These are phyloP conservation scores for Xylaria longipes DNA, from an alignment of 495 filamentous ascomycete species.

Conservation along the genomic window DNA sequence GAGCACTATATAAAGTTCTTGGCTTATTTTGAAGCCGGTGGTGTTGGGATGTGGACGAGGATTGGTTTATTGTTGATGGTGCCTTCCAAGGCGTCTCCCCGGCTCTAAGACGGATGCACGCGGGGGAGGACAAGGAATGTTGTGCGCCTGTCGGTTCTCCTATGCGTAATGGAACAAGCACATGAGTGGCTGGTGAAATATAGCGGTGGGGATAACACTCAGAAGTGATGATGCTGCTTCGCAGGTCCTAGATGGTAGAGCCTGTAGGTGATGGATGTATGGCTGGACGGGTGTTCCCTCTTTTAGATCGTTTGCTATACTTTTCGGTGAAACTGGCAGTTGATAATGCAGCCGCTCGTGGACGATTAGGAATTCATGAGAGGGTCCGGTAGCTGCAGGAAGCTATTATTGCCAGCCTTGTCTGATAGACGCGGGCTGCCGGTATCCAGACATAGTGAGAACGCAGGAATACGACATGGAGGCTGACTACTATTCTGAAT, in stretches of 20 bases:
- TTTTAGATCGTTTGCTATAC: not conserved
- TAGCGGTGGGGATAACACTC: not conserved
- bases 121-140: constrained; percentile 5
- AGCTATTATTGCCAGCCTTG: not conserved
- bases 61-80: not conserved
- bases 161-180: not conserved
- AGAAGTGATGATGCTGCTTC: not conserved
- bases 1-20: not conserved
- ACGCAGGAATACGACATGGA: not conserved
- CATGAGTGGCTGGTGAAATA: not conserved
- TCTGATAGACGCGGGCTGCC: not conserved
- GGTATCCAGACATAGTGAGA: not conserved
- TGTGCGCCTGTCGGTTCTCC: not conserved
- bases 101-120: not conserved
- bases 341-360: not conserved
- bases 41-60: not conserved
- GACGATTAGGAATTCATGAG: not conserved
- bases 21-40: constrained; percentile 13
- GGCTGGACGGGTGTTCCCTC: not conserved
- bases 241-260: not conserved
- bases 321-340: not conserved
- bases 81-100: not conserved
- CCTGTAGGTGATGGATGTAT: not conserved
- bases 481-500: not conserved
- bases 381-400: not conserved